A percentile compares a stretch with the other conserved stretches of the same genome.
Conservation (phyloP, 495 filamentous ascomycete genomes). For the Podospora appendiculata region DNA sequence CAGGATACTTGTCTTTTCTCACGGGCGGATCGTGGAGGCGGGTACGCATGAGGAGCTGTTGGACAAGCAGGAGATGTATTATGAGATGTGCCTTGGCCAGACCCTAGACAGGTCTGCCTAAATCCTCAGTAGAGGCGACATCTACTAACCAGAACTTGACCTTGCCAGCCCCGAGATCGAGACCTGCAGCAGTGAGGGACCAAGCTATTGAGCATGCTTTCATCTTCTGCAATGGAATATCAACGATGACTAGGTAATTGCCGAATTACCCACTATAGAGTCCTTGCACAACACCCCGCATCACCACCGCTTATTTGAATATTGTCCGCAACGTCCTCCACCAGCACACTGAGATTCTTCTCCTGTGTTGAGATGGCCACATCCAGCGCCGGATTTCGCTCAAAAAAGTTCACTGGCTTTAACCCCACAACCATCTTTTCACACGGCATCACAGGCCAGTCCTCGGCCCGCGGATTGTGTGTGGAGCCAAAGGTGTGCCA, state of each 20-base stretch:
- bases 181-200: too few species aligned
- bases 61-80: slow-evolving; percentile 35
- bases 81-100: slow-evolving; percentile 26
- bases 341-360: slow-evolving; percentile 39
- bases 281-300: too few species aligned
- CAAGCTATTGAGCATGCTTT: too few species aligned
- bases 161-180: too few species aligned
- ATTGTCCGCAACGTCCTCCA: slow-evolving; percentile 12
- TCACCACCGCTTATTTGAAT: too few species aligned
- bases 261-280: too few species aligned
- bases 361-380: slow-evolving; percentile 54
- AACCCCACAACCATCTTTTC: slow-evolving; percentile 39
- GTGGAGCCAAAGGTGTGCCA: slow-evolving; percentile 46
- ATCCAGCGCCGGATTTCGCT: slow-evolving; percentile 63
- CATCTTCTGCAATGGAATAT: too few species aligned
- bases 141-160: too few species aligned
- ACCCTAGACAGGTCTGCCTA: slow-evolving; percentile 11
- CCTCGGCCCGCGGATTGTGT: slow-evolving; percentile 50
- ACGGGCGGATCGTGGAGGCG: slow-evolving; percentile 38
- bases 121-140: not conserved
- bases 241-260: too few species aligned
- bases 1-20: slow-evolving; percentile 43
- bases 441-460: slow-evolving; percentile 50
- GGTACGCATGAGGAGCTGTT: slow-evolving; percentile 43
- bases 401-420: slow-evolving; percentile 66